Evolutionary conservation across 2,329 filamentous ascomycete genomes (phyloP).

Genomic region (Aschersonia sp.): DNA sequence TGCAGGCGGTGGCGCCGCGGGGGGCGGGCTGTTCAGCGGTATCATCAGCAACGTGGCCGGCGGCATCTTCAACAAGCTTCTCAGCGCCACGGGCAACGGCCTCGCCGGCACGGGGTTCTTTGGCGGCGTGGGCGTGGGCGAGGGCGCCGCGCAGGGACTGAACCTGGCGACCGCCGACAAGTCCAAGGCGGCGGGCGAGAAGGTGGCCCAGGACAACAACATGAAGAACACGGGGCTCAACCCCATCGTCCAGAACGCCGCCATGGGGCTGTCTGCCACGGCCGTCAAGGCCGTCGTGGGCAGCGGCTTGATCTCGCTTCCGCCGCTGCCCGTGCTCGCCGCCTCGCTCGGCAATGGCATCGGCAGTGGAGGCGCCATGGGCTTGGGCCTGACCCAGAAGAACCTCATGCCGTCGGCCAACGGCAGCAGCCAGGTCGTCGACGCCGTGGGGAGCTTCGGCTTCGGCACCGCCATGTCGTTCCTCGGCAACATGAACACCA

Average conservation of each 20-base stretch:
- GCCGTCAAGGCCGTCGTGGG: slow-evolving; percentile 11
- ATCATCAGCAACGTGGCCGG: slow-evolving; percentile 2
- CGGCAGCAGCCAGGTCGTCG: slow-evolving; percentile 7
- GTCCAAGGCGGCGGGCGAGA: slow-evolving; percentile 6
- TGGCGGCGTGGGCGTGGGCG: slow-evolving; percentile 11
- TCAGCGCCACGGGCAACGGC: slow-evolving; percentile 2
- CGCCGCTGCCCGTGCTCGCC: slow-evolving; percentile 6
- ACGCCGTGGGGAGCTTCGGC: slow-evolving; percentile 11
- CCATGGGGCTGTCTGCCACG: slow-evolving; percentile 13
- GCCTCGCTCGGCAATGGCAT: slow-evolving; percentile 10
- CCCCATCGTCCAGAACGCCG: slow-evolving; percentile 13
- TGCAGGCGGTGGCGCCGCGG: not conserved
- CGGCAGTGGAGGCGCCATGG: slow-evolving; percentile 10
- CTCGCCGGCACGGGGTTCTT: slow-evolving; percentile 9
- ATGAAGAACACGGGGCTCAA: slow-evolving; percentile 15
- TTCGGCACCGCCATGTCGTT: slow-evolving; percentile 14
- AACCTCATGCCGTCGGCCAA: slow-evolving; percentile 7
- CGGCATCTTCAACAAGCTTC: not conserved
- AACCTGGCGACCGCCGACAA: slow-evolving; percentile 6
- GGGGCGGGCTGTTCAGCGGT: not conserved
- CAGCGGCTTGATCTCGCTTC: slow-evolving; percentile 6
- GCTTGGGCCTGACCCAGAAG: slow-evolving; percentile 8
- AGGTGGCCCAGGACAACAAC: slow-evolving; percentile 13
- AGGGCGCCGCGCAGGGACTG: slow-evolving; percentile 11
- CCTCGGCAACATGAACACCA: slow-evolving; percentile 10